Conservation (phyloP, 2,329 filamentous ascomycete genomes). For the Cryphonectria naterciae region DNA sequence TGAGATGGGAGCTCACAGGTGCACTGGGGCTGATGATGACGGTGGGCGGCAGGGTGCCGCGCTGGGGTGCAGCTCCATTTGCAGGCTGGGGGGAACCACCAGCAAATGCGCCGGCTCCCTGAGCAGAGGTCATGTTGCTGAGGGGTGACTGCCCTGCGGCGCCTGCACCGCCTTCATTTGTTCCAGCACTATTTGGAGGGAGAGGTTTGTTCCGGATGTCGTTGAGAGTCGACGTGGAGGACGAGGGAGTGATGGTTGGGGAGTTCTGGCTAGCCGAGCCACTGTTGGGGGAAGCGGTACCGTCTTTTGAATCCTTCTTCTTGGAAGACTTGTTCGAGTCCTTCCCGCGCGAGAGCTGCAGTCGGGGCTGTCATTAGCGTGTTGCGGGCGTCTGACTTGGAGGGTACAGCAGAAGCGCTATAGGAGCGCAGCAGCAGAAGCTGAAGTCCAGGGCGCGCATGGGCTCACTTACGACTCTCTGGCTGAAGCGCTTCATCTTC, state of each 20-base stretch:
- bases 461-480: constrained; percentile 82
- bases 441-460: constrained; percentile 26
- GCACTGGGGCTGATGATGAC: constrained; percentile 95
- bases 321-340: constrained; percentile 81
- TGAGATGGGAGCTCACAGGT: constrained; percentile 64
- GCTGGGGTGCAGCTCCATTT: constrained; percentile 64
- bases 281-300: constrained; percentile 78
- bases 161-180: constrained; percentile 46
- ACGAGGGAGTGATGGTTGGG: constrained; percentile 76
- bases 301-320: constrained; percentile 74
- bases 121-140: constrained; percentile 28
- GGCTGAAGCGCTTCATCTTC: constrained; percentile 96
- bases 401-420: constrained; percentile 12
- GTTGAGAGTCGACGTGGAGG: constrained; percentile 84
- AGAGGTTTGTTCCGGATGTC: constrained; percentile 84
- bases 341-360: constrained; percentile 89
- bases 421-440: constrained; percentile 6
- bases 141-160: constrained; percentile 38
- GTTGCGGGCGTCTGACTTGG: constrained; percentile 2
- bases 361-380: constrained; percentile 20
- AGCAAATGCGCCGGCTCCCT: constrained; percentile 26
- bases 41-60: constrained; percentile 75
- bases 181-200: constrained; percentile 57
- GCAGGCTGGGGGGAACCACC: constrained; percentile 45
- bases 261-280: constrained; percentile 57